Evolutionary conservation across 2,329 filamentous ascomycete species (phyloP), one percentile per base, ranked within the genome.

Genomic region (Nemania sp.): DNA sequence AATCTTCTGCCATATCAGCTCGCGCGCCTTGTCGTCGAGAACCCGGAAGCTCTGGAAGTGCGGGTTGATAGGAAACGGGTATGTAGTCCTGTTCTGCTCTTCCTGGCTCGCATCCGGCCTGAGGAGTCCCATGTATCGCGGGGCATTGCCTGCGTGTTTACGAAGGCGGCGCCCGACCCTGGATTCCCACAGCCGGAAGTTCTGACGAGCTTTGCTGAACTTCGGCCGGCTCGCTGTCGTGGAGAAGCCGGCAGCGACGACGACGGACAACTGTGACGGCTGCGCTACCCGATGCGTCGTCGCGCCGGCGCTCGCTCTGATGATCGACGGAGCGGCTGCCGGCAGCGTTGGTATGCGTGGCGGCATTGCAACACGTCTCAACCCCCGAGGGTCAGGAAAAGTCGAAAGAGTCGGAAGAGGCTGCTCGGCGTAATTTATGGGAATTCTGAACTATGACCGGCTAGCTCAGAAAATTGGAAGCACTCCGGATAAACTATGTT

Each of bases 51-150:
- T 90, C 59, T 78, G 73, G 73, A 93, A 97, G 20, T 80, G 68
- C 4, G 74, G 75, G 70, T 96, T 96, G 44, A 83, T 68, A 91
- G 91, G 91, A 61, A 94, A 96, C 0, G 90, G 90, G 56, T n/a
- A n/a, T n/a, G n/a, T 23, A 37, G 9, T 49, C 8, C 8, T 7
- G 33, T 15, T 19, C 8, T 6, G 14, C 2, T 36, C 33, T 20
- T 14, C 11, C 19, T 12, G 17, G 14, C 6, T 41, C 31, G 2
- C 1, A 3, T 0, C 3, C 37, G 5, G 1, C 3, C 8, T 4
- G 3, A 8, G 3, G 3, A 8, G 50, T n/a, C 20, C n/a, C n/a
- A 68, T 2, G 49, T 69, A 69, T 12, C 57, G 59, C 14, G 65
- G 2, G 3, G 50, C 51, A 15, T 5, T 12, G 5, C 28, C 36